Percentiles rank a stretch among this genome's conserved stretches.
phyloP scores from a whole-genome alignment of 139 green algal species.

The Micractinium conductrix region DNA sequence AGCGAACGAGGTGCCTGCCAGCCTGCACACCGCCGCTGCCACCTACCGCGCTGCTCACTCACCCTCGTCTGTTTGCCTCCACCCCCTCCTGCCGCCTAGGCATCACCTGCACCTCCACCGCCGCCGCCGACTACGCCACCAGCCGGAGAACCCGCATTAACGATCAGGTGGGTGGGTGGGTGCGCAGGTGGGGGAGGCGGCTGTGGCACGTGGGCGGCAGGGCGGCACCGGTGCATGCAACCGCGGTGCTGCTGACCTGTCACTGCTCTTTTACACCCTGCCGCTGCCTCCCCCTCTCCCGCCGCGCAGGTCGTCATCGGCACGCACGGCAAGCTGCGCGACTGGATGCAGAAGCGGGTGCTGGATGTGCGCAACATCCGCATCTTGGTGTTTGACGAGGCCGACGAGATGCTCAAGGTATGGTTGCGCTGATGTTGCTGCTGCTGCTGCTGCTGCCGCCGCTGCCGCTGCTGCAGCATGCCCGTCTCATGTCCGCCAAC shows the following conservation, averaged over 20 bases:
- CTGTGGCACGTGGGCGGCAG: neutral
- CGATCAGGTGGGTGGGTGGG: slow-evolving; percentile 36
- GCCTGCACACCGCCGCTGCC: no score
- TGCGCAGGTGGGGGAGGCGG: neutral
- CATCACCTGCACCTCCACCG: slow-evolving; percentile 67
- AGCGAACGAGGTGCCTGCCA: no score
- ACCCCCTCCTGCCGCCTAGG: neutral
- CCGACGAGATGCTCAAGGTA: slow-evolving; percentile 97
- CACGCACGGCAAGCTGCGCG: slow-evolving; percentile 94
- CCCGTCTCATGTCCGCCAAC: neutral
- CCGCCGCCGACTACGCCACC: slow-evolving; percentile 24
- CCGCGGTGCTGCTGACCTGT: no score
- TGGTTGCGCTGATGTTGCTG: no score
- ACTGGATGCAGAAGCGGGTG: slow-evolving; percentile 84
- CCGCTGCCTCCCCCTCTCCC: neutral
- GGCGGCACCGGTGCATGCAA: no score
- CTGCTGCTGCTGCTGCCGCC: no score
- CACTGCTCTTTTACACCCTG: no score
- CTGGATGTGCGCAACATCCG: slow-evolving; percentile 74
- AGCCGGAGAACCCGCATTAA: slow-evolving; percentile 32
- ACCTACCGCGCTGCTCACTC: no score
- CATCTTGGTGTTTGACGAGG: slow-evolving; percentile 99
- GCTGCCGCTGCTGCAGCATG: no score
- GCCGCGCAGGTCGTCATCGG: slow-evolving; percentile 89
- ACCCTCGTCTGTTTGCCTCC: neutral